phyloP scores from a whole-genome alignment of 345 rosid genomes.

The Laguncularia racemosa region DNA sequence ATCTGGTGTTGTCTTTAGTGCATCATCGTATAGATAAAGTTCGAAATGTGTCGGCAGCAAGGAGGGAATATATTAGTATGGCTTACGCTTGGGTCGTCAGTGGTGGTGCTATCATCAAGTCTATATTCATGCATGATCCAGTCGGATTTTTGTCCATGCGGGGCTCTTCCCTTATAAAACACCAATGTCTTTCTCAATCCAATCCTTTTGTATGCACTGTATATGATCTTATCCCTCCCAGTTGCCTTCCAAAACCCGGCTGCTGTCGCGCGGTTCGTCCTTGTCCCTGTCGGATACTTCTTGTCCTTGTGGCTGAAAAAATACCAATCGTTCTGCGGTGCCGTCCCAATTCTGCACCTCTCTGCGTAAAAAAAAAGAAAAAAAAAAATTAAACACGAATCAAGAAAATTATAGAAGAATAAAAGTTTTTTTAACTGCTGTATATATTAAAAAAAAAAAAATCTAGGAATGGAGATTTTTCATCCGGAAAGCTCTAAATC shows the following conservation, averaged over 20 bases:
- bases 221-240: conserved; percentile 91
- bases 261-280: conserved; percentile 90
- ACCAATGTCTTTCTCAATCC: conserved; percentile 93
- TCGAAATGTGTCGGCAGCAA: not conserved
- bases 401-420: not conserved
- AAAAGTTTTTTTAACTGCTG: not conserved
- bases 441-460: not conserved
- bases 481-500: too few relatives aligned
- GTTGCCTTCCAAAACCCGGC: conserved; percentile 99
- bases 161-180: conserved; percentile 92
- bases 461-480: not conserved
- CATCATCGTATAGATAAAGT: not conserved
- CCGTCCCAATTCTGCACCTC: conserved; percentile 83
- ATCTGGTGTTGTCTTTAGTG: not conserved
- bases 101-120: conserved; percentile 52
- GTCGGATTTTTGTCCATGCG: conserved; percentile 92
- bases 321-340: conserved; percentile 98
- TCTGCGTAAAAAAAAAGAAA: conserved; percentile 28
- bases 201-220: conserved; percentile 55
- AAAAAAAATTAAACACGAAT: too few relatives aligned
- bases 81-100: conserved; percentile 34
- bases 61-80: not conserved
- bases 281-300: conserved; percentile 90
- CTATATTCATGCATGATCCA: conserved; percentile 99
- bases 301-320: conserved; percentile 98